Conservation (phyloP, 345 rosid genomes). For the Cardamine chenopodiifolia region DNA sequence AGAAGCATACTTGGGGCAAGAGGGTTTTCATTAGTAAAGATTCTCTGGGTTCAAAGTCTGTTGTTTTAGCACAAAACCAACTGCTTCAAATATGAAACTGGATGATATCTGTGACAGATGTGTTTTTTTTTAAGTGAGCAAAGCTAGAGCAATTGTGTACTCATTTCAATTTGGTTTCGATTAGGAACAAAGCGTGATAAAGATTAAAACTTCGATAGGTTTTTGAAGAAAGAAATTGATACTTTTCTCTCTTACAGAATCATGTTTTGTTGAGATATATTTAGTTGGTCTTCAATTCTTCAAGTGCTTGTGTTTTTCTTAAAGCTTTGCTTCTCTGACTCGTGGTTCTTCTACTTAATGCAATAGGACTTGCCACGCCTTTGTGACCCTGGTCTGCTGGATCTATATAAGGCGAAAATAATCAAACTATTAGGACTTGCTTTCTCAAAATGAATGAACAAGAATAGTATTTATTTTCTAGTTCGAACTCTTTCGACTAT, state of each 20-base stretch:
- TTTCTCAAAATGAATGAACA: constrained; percentile 37
- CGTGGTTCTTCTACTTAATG: constrained; percentile 47
- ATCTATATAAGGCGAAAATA: constrained; percentile 44
- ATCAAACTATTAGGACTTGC: constrained; percentile 29
- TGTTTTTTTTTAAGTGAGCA: background rate
- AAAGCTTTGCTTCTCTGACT: constrained; percentile 35
- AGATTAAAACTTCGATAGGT: constrained; percentile 1
- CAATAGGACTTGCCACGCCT: constrained; percentile 83
- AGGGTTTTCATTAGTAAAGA: background rate
- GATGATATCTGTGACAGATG: background rate
- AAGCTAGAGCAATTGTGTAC: background rate
- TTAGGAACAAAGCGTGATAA: background rate
- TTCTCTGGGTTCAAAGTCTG: background rate
- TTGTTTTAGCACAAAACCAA: background rate
- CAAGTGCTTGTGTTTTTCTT: background rate
- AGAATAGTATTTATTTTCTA: background rate
- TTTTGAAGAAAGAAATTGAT: background rate
- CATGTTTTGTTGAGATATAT: constrained; percentile 2
- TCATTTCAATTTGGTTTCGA: background rate
- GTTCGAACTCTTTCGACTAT: constrained; percentile 1
- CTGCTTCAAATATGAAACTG: background rate
- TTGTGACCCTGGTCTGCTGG: constrained; percentile 68
- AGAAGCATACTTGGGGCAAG: background rate
- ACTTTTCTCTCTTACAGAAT: background rate
- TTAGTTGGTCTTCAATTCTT: background rate